Evolutionary conservation across 2,329 filamentous ascomycete species (phyloP), one percentile per base, ranked within the genome.

Genomic region (Calcarisporium arbuscula): DNA sequence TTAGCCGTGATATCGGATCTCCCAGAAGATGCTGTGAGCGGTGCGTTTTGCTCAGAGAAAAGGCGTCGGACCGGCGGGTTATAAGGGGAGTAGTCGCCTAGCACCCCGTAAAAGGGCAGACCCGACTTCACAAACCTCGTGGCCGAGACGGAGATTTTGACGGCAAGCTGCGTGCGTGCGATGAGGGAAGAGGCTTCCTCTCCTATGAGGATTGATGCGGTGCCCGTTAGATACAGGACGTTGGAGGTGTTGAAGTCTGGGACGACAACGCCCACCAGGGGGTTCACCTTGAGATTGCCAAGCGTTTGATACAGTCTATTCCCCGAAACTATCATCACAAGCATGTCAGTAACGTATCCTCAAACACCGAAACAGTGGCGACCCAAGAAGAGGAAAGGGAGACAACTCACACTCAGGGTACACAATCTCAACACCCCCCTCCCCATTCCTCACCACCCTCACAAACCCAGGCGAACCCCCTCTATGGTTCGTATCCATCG

Each of bases 401-500:
- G 4, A 21, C n/a, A 3, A 54, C 60, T 57, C 44, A 60, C 61
- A 94, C 53, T 94, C 87, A 1, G 87, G 87, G 57, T 86, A 94
- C 4, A 82, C 67, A 11, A 94, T 56, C 4, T 74, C 66, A 2
- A 65, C 46, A 0, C 55, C 51, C 5, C 47, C 57, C 2, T 62
- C 62, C 17, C 65, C 58, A 37, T 83, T 80, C 15, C 70, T 72
- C 2, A 80, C 54, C 8, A 90, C 65, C 17, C 86, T 72, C 15
- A 90, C 63, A 50, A 94, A 90, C 0, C 86, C 87, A 1, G 69
- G 66, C 2, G 78, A 69, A 0, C 87, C 87, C 23, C 87, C 87
- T 6, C 87, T 76, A 48, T 86, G 77, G 51, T 94, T 94, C 6
- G 81, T 85, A 54, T 94, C 86, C 86, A 94, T 94, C 35, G 77